Evolutionary conservation across 352 stramenopile genomes (phyloP).

Genomic region (Globisporangium megalacanthum): DNA sequence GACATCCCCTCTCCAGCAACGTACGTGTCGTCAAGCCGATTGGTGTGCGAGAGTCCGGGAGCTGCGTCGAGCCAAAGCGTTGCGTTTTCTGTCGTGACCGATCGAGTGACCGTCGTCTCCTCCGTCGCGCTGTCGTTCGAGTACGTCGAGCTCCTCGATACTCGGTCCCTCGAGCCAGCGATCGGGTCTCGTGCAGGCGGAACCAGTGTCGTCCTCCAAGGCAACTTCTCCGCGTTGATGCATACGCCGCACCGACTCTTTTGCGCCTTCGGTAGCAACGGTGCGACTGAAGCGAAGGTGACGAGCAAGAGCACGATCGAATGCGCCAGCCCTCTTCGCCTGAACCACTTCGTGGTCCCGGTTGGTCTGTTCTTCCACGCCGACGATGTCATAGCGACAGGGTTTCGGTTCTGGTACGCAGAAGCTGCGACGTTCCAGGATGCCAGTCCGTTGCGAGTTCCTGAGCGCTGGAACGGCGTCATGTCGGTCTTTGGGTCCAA

Average conservation of each 20-base stretch:
- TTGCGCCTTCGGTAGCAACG: conserved; percentile 26
- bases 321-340: conserved; percentile 22
- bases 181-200: conserved; percentile 23
- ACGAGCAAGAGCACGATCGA: conserved; percentile 6
- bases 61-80: conserved; percentile 7
- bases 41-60: conserved; percentile 25
- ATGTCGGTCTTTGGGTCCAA: conserved; percentile 26
- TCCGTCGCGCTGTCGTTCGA: conserved; percentile 18
- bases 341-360: conserved; percentile 1
- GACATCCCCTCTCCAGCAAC: conserved; percentile 16
- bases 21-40: conserved; percentile 18
- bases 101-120: conserved; percentile 11
- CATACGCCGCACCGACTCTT: conserved; percentile 12
- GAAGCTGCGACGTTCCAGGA: conserved; percentile 12
- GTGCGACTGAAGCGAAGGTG: conserved; percentile 9
- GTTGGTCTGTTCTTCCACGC: conserved; percentile 26
- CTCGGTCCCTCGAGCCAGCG: conserved; percentile 17
- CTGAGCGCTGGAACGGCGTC: conserved; percentile 16
- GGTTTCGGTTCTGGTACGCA: conserved; percentile 30
- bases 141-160: conserved; percentile 11
- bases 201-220: conserved; percentile 21
- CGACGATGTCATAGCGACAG: conserved; percentile 17
- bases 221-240: conserved; percentile 20
- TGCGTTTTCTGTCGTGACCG: conserved; percentile 15
- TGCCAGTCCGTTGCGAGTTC: conserved; percentile 18